phyloP scores from a whole-genome alignment of 129 eudicot species.

The Arctium minus region DNA sequence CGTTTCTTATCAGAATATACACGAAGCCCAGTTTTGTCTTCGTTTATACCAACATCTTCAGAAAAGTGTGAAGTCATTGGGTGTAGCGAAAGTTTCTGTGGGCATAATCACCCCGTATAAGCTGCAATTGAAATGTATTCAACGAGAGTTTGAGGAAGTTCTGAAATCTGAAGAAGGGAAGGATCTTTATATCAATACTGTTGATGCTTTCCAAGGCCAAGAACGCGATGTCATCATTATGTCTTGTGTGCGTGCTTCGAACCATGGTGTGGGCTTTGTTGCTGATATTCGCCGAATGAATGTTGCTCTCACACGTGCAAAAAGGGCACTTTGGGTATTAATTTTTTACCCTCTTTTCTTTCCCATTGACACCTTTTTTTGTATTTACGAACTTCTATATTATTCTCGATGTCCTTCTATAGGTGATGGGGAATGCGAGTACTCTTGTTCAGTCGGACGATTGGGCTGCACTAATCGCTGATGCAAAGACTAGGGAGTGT shows the following conservation, averaged over 20 bases:
- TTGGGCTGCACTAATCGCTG: constrained; percentile 90
- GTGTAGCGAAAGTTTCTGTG: constrained; percentile 68
- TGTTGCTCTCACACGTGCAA: constrained; percentile 95
- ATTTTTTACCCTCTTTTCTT: background rate
- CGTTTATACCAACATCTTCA: constrained; percentile 91
- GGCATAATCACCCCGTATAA: constrained; percentile 97
- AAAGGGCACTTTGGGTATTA: constrained; percentile 84
- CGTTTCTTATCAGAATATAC: constrained; percentile 86
- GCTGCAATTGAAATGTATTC: constrained; percentile 89
- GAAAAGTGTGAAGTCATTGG: constrained; percentile 59
- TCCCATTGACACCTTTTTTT: background rate
- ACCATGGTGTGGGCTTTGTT: constrained; percentile 94
- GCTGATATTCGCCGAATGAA: constrained; percentile 98
- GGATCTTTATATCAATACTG: constrained; percentile 86
- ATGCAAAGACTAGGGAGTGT: constrained; percentile 78
- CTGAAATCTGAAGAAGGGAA: constrained; percentile 80
- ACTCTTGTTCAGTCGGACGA: constrained; percentile 80
- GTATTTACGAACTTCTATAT: background rate
- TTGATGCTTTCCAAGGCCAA: constrained; percentile 99
- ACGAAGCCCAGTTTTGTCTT: constrained; percentile 87
- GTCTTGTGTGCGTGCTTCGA: constrained; percentile 98
- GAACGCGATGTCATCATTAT: constrained; percentile 99
- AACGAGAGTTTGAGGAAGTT: constrained; percentile 84
- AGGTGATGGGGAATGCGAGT: constrained; percentile 98
- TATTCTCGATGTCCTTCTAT: background rate